These are phyloP conservation scores for Euphorbia pulcherrima DNA, from an alignment of 345 rosid genomes.

Conservation along the genomic window DNA sequence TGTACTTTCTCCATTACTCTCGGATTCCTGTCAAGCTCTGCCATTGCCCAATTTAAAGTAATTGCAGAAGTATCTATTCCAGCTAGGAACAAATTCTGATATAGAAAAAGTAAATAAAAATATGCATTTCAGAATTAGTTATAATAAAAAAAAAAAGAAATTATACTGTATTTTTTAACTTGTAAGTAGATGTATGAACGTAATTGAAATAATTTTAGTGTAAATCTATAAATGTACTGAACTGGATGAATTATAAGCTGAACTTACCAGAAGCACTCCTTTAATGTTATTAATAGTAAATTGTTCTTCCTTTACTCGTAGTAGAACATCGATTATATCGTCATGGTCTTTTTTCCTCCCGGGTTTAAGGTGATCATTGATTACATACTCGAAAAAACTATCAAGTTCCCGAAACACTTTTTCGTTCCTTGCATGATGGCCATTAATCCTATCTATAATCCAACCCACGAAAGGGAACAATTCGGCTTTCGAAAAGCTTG, in stretches of 20 bases:
- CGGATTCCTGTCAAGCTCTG: constrained; percentile 48
- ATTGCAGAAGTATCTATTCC: constrained; percentile 52
- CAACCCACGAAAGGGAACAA: constrained; percentile 38
- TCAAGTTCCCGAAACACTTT: constrained; percentile 40
- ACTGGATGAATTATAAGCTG: too few relatives aligned
- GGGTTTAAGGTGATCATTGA: constrained; percentile 40
- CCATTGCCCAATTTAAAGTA: constrained; percentile 52
- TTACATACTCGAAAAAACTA: constrained; percentile 27
- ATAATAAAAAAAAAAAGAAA: too few relatives aligned
- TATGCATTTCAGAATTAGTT: background rate
- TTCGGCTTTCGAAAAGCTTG: constrained; percentile 35
- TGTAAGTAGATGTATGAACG: too few relatives aligned
- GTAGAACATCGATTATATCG: constrained; percentile 29
- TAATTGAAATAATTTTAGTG: too few relatives aligned
- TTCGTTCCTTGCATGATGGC: constrained; percentile 32
- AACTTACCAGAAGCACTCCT: constrained; percentile 30
- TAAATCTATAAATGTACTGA: background rate
- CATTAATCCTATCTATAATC: constrained; percentile 37
- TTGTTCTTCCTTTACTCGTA: constrained; percentile 17
- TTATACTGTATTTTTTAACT: too few relatives aligned
- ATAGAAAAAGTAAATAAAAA: background rate
- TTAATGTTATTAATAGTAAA: constrained; percentile 18
- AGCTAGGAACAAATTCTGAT: constrained; percentile 24
- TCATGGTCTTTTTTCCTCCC: constrained; percentile 15
- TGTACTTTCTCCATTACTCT: constrained; percentile 57